Base-by-base conservation (phyloP, 352 stramenopile species). In the Phytophthora hibernalis region DNA sequence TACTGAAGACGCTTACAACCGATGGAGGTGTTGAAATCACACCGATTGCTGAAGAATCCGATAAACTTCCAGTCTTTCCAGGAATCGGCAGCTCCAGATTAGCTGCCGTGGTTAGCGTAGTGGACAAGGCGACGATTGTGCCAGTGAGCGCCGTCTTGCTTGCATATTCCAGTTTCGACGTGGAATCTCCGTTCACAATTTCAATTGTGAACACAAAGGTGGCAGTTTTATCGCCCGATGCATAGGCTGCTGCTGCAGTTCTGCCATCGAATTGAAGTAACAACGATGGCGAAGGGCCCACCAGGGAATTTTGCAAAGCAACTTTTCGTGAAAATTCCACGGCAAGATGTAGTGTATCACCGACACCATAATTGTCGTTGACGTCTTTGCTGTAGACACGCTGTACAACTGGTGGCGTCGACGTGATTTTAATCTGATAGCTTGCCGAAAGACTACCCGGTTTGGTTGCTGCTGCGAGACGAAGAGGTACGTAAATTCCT, bases 241-340 rank as follows among this genome's bases (percentile, higher is more conserved):
- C 22, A 44, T 89, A 92, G 6, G 24, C 61, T 5, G 76, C 80
- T 24, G 33, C 47, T 2, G 64, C 65, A 9, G 54, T 47, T 1
- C 70, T 61, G 20, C 52, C 63, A 11, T 54, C 48, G n/a, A 94
- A 70, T 43, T 80, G 70, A 2, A 90, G 54, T 1, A 69, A 22
- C 9, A 92, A 38, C 1, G 67, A 68, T 5, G 83, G 79, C 9
- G 33, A 20, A 4, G 63, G 24, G 5, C 52, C 62, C 4, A 30
- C 22, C 70, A 54, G 48, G 44, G 43, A 38, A 15, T 54, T 64
- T 33, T 16, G 22, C 22, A 77, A 54, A 10, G 45, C 58, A 20
- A 89, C 65, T n/a, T 61, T 61, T n/a, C 68, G 70, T 1, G 76
- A 77, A 56, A 92, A 89, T 2, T 70, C 48, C 5, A 92, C 79